Evolutionary conservation across 2,329 filamentous ascomycete species (phyloP).

Genomic region (Bipolaris sorokiniana): DNA sequence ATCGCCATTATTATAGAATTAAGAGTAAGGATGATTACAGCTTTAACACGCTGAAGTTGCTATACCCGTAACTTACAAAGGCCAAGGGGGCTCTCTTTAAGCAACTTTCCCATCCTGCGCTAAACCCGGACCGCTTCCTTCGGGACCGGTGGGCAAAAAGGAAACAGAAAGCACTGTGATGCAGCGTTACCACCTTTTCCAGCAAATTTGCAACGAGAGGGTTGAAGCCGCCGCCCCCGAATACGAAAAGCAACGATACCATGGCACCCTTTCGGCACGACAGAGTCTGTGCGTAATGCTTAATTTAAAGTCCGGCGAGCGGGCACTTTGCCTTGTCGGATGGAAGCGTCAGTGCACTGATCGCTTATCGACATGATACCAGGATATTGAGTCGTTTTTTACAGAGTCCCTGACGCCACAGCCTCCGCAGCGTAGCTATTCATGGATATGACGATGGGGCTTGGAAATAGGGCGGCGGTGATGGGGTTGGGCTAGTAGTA

Average conservation of each 20-base stretch:
- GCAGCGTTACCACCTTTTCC: conserved; percentile 2
- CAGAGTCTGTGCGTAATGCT: conserved; percentile 11
- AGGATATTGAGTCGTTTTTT: background rate
- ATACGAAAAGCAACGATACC: conserved; percentile 10
- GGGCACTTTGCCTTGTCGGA: conserved; percentile 6
- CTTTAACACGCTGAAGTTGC: background rate
- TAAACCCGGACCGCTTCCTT: background rate
- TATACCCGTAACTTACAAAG: background rate
- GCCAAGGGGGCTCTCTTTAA: conserved; percentile 9
- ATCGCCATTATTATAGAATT: conserved; percentile 15
- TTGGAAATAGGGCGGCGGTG: background rate
- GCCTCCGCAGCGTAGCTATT: background rate
- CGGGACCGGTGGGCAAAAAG: no score
- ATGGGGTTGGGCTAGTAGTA: background rate
- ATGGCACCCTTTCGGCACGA: conserved; percentile 7
- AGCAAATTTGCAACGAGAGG: conserved; percentile 3
- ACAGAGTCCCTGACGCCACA: background rate
- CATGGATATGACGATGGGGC: background rate
- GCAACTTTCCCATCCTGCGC: background rate
- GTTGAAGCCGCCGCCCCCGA: conserved; percentile 7
- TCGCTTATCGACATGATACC: background rate
- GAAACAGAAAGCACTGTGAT: conserved; percentile 3
- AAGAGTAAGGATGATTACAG: background rate
- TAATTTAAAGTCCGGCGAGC: background rate
- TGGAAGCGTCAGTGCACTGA: background rate